A percentile compares a stretch with the other conserved stretches of the same genome.
These are phyloP conservation scores for Arctium minus DNA, from an alignment of 129 eudicot species.

Conservation along the genomic window DNA sequence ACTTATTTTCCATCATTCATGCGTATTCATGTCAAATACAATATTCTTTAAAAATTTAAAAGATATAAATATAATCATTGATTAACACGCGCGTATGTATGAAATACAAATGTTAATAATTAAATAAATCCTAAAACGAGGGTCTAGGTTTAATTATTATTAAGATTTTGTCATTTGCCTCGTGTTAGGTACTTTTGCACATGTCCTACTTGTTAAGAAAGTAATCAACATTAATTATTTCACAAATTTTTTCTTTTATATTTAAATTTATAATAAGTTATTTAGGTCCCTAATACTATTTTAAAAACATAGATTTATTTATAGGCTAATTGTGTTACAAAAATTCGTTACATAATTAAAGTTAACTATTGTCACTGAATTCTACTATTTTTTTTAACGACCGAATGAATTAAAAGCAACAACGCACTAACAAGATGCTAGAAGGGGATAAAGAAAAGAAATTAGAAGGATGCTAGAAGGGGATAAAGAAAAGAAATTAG, in stretches of 20 bases:
- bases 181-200: constrained; percentile 10
- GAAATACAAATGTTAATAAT: neutral
- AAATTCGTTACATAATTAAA: neutral
- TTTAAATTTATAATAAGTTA: neutral
- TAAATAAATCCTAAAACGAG: neutral
- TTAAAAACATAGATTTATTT: neutral
- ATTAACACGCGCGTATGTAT: neutral
- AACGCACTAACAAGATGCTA: too few relatives aligned
- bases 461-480: too few relatives aligned
- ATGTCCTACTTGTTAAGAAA: neutral
- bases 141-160: neutral
- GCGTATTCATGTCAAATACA: neutral
- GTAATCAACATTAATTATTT: neutral
- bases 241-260: neutral
- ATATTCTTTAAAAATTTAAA: neutral
- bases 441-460: too few relatives aligned
- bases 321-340: neutral
- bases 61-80: neutral
- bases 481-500: too few relatives aligned
- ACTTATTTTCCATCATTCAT: neutral
- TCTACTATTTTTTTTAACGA: too few relatives aligned
- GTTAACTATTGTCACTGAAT: too few relatives aligned
- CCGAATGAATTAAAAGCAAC: too few relatives aligned
- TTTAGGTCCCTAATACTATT: neutral
- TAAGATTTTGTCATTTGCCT: neutral